Base-by-base conservation (phyloP, 2,329 filamentous ascomycete species). In the Colletotrichum sp. region DNA sequence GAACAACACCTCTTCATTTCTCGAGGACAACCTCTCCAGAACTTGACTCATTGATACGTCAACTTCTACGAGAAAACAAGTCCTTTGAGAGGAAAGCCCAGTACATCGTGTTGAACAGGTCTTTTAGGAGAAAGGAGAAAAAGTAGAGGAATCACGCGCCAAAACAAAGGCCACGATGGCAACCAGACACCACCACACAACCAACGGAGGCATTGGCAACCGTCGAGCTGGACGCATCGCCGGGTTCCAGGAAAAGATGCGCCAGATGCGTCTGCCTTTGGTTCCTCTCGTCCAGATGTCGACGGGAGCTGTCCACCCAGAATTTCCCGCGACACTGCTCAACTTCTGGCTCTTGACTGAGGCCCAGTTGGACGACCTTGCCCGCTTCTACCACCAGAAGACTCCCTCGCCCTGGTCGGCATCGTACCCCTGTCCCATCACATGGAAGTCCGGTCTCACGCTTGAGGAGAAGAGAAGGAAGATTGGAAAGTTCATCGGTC, bases 311-410 rank as follows among this genome's bases (percentile, higher is more conserved):
- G 85, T 93, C 4, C 93, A 94, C 80, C 90, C 92, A 0, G 82
- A 86, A 71, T 96, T 94, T 82, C 94, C 94, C 2, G 80, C 81
- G 24, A 94, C 91, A 5, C 87, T 95, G 70, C 91, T 96, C 61
- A 89, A 90, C 81, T 95, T 94, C 84, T 94, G 93, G 89, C 91
- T 95, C 36, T 89, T 96, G 48, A 95, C 93, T 18, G 92, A 94
- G 82, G 84, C 84, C 34, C 88, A 96, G 84, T 91, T 95, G 70
- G 94, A 96, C 84, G 86, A 87, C 70, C 88, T 96, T 55, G 94
- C 94, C 5, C 86, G 89, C 78, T 95, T 94, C 84, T 96, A 95
- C 86, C 93, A 94, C 85, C 94, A 96, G 85, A 88, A 88, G 73
- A 90, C 88, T 1, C 91, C 90, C 1, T 86, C 86, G 74, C 81